Evolutionary conservation across 2,329 filamentous ascomycete species (phyloP), one percentile per base, ranked within the genome.

Genomic region (Alternaria tenuissima): DNA sequence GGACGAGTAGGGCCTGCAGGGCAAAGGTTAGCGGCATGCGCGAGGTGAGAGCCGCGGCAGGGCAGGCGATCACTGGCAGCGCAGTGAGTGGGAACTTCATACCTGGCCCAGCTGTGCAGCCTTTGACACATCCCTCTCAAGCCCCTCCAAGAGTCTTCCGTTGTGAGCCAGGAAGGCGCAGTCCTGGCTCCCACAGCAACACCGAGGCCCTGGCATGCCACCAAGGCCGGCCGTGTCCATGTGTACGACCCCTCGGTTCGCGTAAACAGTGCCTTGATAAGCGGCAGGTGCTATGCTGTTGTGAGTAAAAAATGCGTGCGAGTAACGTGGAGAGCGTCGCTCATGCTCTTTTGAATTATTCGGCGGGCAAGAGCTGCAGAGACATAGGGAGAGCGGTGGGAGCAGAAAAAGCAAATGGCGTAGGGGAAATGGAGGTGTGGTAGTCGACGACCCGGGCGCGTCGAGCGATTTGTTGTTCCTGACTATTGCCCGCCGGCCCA

Each of bases 81-180:
- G 51, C 66, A 87, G 24, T 18, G 46, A 39, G 4, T 2, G 0
- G 16, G 8, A 22, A 61, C 14, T 16, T 36, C 60, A 65, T 90
- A 97, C 94, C 91, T 97, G 92, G 67, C 95, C 95, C 71, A 97
- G 86, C 76, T 91, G 87, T 49, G 93, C 95, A 41, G 95, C 95
- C 53, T 88, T 92, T 71, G 89, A 89, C 55, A 97, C 91, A 81
- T 97, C 92, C 71, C 90, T 91, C 80, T 98, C 94, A 66, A 98
- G 85, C 62, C 87, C 90, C 69, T 92, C 89, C 47, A 98, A 84
- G 55, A 64, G 93, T 85, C 86, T 85, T 78, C 89, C 89, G 80
- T 94, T 97, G 80, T 94, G 90, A 78, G 87, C 88, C 63, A 97
- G 85, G 76, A 91, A 92, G 68, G 89, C 86, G 79, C 94, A 98